Conservation (phyloP, 2,329 filamentous ascomycete species). For the Apiospora arundinis region DNA sequence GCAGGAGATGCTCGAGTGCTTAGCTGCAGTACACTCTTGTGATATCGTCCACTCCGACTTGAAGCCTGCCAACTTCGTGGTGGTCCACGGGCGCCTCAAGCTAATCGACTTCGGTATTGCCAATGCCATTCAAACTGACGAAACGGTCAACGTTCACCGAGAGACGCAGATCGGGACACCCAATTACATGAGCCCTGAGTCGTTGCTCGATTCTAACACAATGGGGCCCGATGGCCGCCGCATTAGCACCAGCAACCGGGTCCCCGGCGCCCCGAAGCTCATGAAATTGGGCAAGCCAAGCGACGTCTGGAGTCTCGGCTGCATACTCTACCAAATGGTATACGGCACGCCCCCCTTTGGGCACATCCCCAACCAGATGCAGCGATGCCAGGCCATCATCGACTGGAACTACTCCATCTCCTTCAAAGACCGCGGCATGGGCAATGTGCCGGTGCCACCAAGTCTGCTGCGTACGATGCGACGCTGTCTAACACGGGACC, state of each 20-base stretch:
- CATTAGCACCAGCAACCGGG: slow-evolving; percentile 35
- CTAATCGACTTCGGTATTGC: slow-evolving; percentile 99
- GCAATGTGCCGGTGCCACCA: slow-evolving; percentile 65
- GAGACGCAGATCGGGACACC: slow-evolving; percentile 95
- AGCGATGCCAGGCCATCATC: slow-evolving; percentile 85
- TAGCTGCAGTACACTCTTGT: slow-evolving; percentile 84
- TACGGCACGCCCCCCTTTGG: slow-evolving; percentile 97
- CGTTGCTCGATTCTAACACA: slow-evolving; percentile 82
- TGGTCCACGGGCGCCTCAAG: slow-evolving; percentile 89
- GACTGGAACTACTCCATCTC: slow-evolving; percentile 77
- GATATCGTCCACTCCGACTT: slow-evolving; percentile 97
- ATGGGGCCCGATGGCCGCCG: slow-evolving; percentile 48
- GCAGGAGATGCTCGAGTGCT: slow-evolving; percentile 99
- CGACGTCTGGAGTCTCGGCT: slow-evolving; percentile 95
- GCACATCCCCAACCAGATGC: slow-evolving; percentile 86
- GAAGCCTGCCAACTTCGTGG: slow-evolving; percentile 95
- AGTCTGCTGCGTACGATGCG: slow-evolving; percentile 67
- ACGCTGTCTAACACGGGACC: slow-evolving; percentile 67
- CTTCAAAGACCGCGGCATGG: slow-evolving; percentile 73
- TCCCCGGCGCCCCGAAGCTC: slow-evolving; percentile 60
- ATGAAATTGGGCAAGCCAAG: slow-evolving; percentile 97
- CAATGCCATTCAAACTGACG: slow-evolving; percentile 92
- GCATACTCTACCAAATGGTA: slow-evolving; percentile 97
- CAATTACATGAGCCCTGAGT: slow-evolving; percentile 98
- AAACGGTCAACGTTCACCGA: slow-evolving; percentile 96